These are phyloP conservation scores for Fusarium cyanostomum DNA, from an alignment of 2,329 filamentous ascomycete species.

Conservation along the genomic window DNA sequence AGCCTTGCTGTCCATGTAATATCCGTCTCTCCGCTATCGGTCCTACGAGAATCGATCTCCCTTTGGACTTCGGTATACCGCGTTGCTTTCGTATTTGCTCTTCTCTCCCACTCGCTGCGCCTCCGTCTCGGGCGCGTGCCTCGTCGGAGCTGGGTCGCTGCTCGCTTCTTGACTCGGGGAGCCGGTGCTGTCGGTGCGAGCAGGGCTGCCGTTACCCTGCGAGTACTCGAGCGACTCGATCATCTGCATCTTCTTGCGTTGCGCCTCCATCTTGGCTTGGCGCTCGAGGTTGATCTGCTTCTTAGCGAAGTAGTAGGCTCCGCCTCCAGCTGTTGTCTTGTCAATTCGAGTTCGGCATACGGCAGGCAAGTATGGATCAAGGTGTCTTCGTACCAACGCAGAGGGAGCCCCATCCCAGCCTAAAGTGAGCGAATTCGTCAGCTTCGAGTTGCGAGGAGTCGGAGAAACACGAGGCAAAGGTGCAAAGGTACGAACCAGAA, in stretches of 20 bases:
- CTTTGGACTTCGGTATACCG: conserved; percentile 79
- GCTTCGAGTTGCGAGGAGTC: conserved; percentile 6
- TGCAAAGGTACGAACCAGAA: conserved; percentile 64
- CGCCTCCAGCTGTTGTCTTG: conserved; percentile 74
- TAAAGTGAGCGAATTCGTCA: conserved; percentile 49
- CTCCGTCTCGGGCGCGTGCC: conserved; percentile 80
- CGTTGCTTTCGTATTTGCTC: conserved; percentile 87
- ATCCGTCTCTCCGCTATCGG: background rate
- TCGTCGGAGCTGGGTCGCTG: conserved; percentile 84
- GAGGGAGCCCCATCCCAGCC: conserved; percentile 91
- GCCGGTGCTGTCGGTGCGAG: conserved; percentile 65
- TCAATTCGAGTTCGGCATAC: conserved; percentile 22
- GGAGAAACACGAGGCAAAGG: conserved; percentile 7
- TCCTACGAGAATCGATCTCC: conserved; percentile 82
- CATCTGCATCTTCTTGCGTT: conserved; percentile 69
- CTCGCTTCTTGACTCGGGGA: conserved; percentile 78
- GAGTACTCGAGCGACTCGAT: conserved; percentile 64
- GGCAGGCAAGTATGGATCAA: background rate
- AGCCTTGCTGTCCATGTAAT: conserved; percentile 6
- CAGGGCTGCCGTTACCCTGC: conserved; percentile 57
- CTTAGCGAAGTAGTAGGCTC: conserved; percentile 97
- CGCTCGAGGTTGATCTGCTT: conserved; percentile 92
- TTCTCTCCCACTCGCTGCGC: conserved; percentile 74
- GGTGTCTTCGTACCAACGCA: conserved; percentile 72
- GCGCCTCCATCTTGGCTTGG: conserved; percentile 73